These are phyloP conservation scores for Madurella fahalii DNA, from an alignment of 2,329 filamentous ascomycete species.

Conservation along the genomic window DNA sequence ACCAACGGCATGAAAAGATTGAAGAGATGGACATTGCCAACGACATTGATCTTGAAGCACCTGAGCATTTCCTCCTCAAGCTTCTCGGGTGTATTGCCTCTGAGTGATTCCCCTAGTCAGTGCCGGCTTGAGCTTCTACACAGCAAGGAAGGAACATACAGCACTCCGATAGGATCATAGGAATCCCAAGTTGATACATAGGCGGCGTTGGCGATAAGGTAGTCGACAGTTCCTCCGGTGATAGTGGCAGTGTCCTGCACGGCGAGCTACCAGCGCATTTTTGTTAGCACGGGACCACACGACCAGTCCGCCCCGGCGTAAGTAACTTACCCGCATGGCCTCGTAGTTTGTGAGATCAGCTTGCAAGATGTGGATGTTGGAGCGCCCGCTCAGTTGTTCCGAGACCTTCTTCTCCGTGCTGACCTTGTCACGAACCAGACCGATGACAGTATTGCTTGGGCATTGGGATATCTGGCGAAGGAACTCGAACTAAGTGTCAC, in stretches of 20 bases:
- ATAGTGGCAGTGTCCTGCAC: constrained; percentile 22
- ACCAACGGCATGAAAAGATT: constrained; percentile 52
- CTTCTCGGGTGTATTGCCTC: constrained; percentile 27
- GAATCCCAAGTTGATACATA: constrained; percentile 29
- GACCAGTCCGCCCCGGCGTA: too few species aligned
- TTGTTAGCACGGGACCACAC: constrained; percentile 36
- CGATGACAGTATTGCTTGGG: constrained; percentile 42
- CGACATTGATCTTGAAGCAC: constrained; percentile 44
- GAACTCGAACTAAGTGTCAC: constrained; percentile 52
- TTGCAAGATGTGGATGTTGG: constrained; percentile 39
- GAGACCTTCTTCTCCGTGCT: constrained; percentile 41
- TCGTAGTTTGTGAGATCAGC: constrained; percentile 37
- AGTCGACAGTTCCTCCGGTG: constrained; percentile 35
- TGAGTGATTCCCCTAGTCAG: background rate
- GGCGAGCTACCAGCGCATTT: constrained; percentile 40
- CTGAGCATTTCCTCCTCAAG: constrained; percentile 34
- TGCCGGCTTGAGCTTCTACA: background rate
- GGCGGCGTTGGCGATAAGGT: constrained; percentile 42
- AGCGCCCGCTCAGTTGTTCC: constrained; percentile 24
- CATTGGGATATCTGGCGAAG: constrained; percentile 43
- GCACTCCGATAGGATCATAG: constrained; percentile 21
- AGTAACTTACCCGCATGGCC: constrained; percentile 37
- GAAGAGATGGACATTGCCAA: constrained; percentile 50
- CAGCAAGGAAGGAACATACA: constrained; percentile 28
- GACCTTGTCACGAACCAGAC: constrained; percentile 45